A percentile compares a stretch with the other conserved stretches of the same genome.
phyloP scores from a whole-genome alignment of 805 yeast genomes.

The Myxozyma udenii region DNA sequence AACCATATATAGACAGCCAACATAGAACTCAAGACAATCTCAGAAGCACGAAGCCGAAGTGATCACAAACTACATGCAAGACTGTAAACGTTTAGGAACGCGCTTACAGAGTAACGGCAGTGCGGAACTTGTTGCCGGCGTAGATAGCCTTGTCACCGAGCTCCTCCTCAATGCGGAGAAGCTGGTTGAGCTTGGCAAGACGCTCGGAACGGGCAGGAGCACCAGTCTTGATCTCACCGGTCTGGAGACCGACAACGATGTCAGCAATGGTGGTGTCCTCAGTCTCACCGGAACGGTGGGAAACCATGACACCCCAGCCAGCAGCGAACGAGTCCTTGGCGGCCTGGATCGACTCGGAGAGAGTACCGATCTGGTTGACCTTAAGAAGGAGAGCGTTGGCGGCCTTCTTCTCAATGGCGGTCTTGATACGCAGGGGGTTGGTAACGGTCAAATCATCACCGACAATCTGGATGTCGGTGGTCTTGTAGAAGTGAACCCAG shows the following conservation, averaged over 20 bases:
- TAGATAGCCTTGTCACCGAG: slow-evolving; percentile 93
- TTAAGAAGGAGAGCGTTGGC: slow-evolving; percentile 92
- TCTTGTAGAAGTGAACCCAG: slow-evolving; percentile 79
- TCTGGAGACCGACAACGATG: slow-evolving; percentile 93
- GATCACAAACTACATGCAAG: no score
- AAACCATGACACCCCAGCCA: slow-evolving; percentile 99
- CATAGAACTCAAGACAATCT: no score
- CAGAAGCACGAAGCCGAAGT: no score
- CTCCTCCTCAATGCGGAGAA: slow-evolving; percentile 97
- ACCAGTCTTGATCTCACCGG: slow-evolving; percentile 99
- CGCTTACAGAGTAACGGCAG: slow-evolving; percentile 15
- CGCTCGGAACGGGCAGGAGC: slow-evolving; percentile 99
- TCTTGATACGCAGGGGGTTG: slow-evolving; percentile 90
- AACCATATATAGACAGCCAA: no score
- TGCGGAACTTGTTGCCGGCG: slow-evolving; percentile 29
- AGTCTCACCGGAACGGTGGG: slow-evolving; percentile 99
- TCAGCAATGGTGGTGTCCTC: slow-evolving; percentile 99
- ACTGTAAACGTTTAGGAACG: neutral
- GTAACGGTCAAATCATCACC: slow-evolving; percentile 99
- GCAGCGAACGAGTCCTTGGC: slow-evolving; percentile 93
- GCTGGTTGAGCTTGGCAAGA: slow-evolving; percentile 98
- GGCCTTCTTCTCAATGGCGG: slow-evolving; percentile 94
- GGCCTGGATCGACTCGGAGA: slow-evolving; percentile 94
- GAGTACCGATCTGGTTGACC: slow-evolving; percentile 98
- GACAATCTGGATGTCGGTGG: slow-evolving; percentile 69